phyloP scores from a whole-genome alignment of 2,329 filamentous ascomycete species.

The Paecilomyces niveus region DNA sequence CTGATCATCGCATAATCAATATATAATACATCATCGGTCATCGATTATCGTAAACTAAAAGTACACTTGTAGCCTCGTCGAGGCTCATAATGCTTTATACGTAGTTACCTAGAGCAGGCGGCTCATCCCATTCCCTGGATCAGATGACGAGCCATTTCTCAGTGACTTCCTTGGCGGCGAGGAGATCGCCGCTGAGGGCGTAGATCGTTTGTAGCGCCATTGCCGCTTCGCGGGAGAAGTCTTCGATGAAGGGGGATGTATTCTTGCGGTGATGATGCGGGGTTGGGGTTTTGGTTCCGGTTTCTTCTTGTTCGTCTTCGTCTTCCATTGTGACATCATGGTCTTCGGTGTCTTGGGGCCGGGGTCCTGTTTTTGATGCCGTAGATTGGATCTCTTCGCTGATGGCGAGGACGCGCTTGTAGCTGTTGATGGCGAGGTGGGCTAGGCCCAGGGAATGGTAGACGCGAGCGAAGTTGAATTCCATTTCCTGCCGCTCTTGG shows the following conservation, averaged over 20 bases:
- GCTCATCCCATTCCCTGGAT: constrained; percentile 4
- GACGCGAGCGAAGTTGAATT: constrained; percentile 70
- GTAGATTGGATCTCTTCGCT: constrained; percentile 38
- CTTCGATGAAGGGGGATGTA: constrained; percentile 36
- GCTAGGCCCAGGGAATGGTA: constrained; percentile 70
- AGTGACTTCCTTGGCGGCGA: constrained; percentile 54
- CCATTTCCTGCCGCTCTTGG: constrained; percentile 61
- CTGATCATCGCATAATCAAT: too few species aligned
- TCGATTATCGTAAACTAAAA: too few species aligned
- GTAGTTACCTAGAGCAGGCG: background rate
- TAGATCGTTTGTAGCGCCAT: constrained; percentile 65
- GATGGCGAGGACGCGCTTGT: constrained; percentile 52
- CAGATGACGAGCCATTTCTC: constrained; percentile 51
- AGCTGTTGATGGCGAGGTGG: constrained; percentile 66
- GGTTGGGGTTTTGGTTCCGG: background rate
- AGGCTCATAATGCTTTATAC: too few species aligned
- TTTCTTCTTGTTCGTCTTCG: background rate
- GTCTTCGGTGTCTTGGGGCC: background rate
- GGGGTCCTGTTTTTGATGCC: background rate
- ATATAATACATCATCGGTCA: too few species aligned
- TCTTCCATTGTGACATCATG: background rate
- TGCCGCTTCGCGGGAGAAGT: constrained; percentile 65
- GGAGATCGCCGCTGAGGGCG: constrained; percentile 55
- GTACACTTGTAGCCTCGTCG: too few species aligned
- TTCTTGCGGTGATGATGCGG: background rate